Conservation (phyloP, 129 eudicot species). For the Dittrichia graveolens region DNA sequence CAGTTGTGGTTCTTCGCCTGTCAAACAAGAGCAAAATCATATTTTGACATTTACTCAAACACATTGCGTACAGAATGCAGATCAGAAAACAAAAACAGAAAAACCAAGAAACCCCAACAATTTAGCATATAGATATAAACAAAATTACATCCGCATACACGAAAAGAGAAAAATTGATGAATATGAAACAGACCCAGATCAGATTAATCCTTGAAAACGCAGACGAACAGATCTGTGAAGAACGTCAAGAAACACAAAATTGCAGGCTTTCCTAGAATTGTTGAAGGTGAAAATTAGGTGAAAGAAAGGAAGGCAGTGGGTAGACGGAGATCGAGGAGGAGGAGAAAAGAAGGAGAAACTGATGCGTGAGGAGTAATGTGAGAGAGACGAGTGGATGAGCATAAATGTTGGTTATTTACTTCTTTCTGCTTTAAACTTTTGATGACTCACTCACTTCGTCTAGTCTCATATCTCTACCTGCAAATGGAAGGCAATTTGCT, state of each 20-base stretch:
- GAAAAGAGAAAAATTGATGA: slow-evolving; percentile 8
- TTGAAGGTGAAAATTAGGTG: slow-evolving; percentile 20
- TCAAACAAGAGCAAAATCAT: slow-evolving; percentile 28
- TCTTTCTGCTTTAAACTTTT: slow-evolving; percentile 28
- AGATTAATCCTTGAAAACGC: slow-evolving; percentile 16
- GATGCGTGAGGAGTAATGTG: slow-evolving; percentile 25
- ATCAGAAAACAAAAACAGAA: slow-evolving; percentile 3
- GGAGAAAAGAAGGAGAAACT: slow-evolving; percentile 19
- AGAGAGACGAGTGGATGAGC: slow-evolving; percentile 36
- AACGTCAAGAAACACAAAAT: slow-evolving; percentile 26
- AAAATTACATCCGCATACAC: not conserved
- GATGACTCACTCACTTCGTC: slow-evolving; percentile 10
- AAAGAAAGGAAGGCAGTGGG: slow-evolving; percentile 21
- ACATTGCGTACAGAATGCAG: slow-evolving; percentile 28
- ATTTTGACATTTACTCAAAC: slow-evolving; percentile 31
- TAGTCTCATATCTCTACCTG: slow-evolving; percentile 22
- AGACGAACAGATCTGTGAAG: slow-evolving; percentile 11
- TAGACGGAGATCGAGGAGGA: slow-evolving; percentile 34
- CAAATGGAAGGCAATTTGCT: slow-evolving; percentile 29
- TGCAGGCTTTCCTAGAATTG: slow-evolving; percentile 1
- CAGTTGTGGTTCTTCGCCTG: slow-evolving; percentile 22
- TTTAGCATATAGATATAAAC: not conserved
- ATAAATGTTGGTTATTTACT: slow-evolving; percentile 27
- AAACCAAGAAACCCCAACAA: slow-evolving; percentile 14
- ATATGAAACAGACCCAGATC: slow-evolving; percentile 34